Base-by-base conservation (phyloP, 371 early-diverging fungal genomes). In the Mortierella sp. region DNA sequence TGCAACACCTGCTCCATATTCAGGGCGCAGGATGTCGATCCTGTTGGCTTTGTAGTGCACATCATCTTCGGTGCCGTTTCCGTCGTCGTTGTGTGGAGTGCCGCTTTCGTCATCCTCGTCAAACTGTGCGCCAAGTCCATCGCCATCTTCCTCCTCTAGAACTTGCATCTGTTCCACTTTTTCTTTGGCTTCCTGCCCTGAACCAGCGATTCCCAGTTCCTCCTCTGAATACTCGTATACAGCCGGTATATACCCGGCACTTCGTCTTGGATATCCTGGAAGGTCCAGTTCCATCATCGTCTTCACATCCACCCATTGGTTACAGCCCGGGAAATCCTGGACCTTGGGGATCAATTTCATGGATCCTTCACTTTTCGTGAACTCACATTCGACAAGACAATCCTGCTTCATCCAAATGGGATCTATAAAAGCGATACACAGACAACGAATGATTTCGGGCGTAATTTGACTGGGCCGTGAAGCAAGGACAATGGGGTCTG, bases 351-450 rank as follows among this genome's bases (percentile, higher is more conserved):
- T 58, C 45, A 39, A 45, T 19, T 19, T 23, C 57, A 69, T 62
- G 18, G 54, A 58, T 16, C 51, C 23, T 6, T 48, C 42, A 21
- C 53, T 19, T 23, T 45, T 52, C 18, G 58, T 54, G 30, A 62
- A 61, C 27, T 57, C 45, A 14, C 69, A 69, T 31, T 69, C 69
- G 8, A 10, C n/a, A 18, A n/a, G 16, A 19, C 69, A 69, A 31
- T 69, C 69, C 16, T 31, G 30, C 39, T 38, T 51, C 69, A 69
- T 69, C 69, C 69, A 69, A 3, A 14, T 16, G 8, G 58, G 21
- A 19, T 69, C 49, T 6, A 51, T 34, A 28, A 69, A 69, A 24
- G 69, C 48, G 23, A 62, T 8, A 31, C 63, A 69, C 19, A 69
- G 42, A 42, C 69, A 69, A 0, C 69, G 69, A 18, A 46, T 13